Percentiles rank a stretch among this genome's conserved stretches.
phyloP scores from a whole-genome alignment of 2,329 filamentous ascomycete species.

The Rhexocercosporidium sp. region DNA sequence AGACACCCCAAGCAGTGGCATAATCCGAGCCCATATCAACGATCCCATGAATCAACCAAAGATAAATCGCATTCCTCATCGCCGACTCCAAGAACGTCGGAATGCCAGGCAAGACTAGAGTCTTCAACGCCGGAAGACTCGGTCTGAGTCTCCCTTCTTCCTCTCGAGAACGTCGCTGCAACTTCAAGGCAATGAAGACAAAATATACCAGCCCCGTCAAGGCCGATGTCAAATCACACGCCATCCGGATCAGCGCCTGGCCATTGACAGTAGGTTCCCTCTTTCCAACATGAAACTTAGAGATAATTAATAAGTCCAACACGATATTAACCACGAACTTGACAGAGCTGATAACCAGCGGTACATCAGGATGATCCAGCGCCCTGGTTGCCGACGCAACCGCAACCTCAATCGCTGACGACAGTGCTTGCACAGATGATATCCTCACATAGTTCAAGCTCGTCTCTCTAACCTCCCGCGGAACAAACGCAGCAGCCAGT shows the following conservation, averaged over 20 bases:
- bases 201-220: slow-evolving; percentile 65
- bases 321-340: slow-evolving; percentile 72
- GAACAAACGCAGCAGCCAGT: slow-evolving; percentile 68
- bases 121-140: slow-evolving; percentile 50
- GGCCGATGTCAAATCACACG: slow-evolving; percentile 62
- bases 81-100: slow-evolving; percentile 68
- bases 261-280: slow-evolving; percentile 63
- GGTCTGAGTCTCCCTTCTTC: slow-evolving; percentile 42
- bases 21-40: slow-evolving; percentile 67
- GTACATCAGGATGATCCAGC: slow-evolving; percentile 72
- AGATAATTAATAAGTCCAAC: slow-evolving; percentile 70
- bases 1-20: slow-evolving; percentile 75
- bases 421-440: slow-evolving; percentile 65
- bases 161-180: slow-evolving; percentile 16
- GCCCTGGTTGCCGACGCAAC: slow-evolving; percentile 66
- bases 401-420: slow-evolving; percentile 66
- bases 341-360: slow-evolving; percentile 65
- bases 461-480: slow-evolving; percentile 57
- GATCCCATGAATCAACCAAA: slow-evolving; percentile 72
- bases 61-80: slow-evolving; percentile 70
- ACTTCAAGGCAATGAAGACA: slow-evolving; percentile 41
- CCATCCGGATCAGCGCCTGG: slow-evolving; percentile 67
- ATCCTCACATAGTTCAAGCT: slow-evolving; percentile 71
- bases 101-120: slow-evolving; percentile 61
- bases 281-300: slow-evolving; percentile 63